Evolutionary conservation across 2,329 filamentous ascomycete genomes (phyloP).

Genomic region (Clonostachys chloroleuca): DNA sequence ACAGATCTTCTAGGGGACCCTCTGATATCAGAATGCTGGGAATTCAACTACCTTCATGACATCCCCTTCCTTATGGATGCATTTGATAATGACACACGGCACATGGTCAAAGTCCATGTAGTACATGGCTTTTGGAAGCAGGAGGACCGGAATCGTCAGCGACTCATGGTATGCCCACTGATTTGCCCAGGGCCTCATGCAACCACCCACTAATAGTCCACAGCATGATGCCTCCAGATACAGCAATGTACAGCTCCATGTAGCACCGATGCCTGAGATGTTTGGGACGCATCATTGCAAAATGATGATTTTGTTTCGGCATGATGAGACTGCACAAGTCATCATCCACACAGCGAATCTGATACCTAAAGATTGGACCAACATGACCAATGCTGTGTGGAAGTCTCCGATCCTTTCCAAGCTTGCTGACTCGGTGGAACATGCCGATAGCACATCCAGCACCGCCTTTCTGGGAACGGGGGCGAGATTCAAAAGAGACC

Average conservation of each 20-base stretch:
- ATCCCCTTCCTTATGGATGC: constrained; percentile 49
- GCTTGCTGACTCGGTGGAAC: constrained; percentile 1
- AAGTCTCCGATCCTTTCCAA: constrained; percentile 64
- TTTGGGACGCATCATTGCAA: constrained; percentile 86
- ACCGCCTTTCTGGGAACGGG: constrained; percentile 47
- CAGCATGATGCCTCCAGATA: constrained; percentile 59
- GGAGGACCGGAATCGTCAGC: constrained; percentile 55
- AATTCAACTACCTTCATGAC: constrained; percentile 66
- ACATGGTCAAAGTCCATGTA: constrained; percentile 46
- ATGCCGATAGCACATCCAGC: constrained; percentile 13
- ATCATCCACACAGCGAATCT: constrained; percentile 89
- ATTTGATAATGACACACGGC: constrained; percentile 45
- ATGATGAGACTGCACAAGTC: constrained; percentile 73
- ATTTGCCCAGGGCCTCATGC: not conserved
- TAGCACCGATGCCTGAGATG: constrained; percentile 75
- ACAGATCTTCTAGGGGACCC: constrained; percentile 69
- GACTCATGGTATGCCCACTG: constrained; percentile 43
- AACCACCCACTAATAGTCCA: not conserved
- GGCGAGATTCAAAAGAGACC: constrained; percentile 67
- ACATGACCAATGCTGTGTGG: constrained; percentile 86
- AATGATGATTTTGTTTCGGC: constrained; percentile 79
- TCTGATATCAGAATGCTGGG: constrained; percentile 67
- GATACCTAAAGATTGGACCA: constrained; percentile 82
- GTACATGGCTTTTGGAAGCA: constrained; percentile 63
- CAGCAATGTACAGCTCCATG: constrained; percentile 65